phyloP scores from a whole-genome alignment of 176 grass and related monocot genomes.

The Avena atlantica region DNA sequence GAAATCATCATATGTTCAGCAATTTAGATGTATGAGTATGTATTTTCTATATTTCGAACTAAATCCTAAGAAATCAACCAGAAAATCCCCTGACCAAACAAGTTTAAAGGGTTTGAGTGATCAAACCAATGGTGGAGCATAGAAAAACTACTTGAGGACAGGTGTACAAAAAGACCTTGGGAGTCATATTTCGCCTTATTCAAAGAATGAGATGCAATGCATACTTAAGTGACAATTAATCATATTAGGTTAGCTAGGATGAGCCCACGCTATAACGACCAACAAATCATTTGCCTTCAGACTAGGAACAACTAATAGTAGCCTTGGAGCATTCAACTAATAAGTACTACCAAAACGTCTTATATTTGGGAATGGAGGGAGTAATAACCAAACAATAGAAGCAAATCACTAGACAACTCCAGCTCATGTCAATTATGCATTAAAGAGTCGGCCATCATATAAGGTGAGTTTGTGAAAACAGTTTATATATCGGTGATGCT shows the following conservation, averaged over 20 bases:
- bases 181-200: slow-evolving; percentile 41
- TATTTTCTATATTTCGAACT: neutral
- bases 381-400: slow-evolving; percentile 36
- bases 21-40: slow-evolving; percentile 28
- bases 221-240: slow-evolving; percentile 47
- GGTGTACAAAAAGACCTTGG: slow-evolving; percentile 35
- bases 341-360: neutral
- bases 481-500: slow-evolving; percentile 4
- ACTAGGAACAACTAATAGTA: slow-evolving; percentile 42
- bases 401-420: slow-evolving; percentile 27
- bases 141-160: slow-evolving; percentile 28
- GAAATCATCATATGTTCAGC: slow-evolving; percentile 35
- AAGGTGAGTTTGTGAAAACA: slow-evolving; percentile 32
- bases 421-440: slow-evolving; percentile 38
- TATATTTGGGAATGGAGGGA: too few relatives aligned
- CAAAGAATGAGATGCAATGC: slow-evolving; percentile 49
- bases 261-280: slow-evolving; percentile 45
- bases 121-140: slow-evolving; percentile 43
- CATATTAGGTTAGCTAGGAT: slow-evolving; percentile 48
- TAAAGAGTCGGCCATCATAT: slow-evolving; percentile 3
- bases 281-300: slow-evolving; percentile 40
- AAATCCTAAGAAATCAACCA: slow-evolving; percentile 19
- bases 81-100: neutral
- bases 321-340: slow-evolving; percentile 30
- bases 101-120: slow-evolving; percentile 29